phyloP scores from a whole-genome alignment of 1,284 basidiomycete species.

The Microbotryomycetes sp. region DNA sequence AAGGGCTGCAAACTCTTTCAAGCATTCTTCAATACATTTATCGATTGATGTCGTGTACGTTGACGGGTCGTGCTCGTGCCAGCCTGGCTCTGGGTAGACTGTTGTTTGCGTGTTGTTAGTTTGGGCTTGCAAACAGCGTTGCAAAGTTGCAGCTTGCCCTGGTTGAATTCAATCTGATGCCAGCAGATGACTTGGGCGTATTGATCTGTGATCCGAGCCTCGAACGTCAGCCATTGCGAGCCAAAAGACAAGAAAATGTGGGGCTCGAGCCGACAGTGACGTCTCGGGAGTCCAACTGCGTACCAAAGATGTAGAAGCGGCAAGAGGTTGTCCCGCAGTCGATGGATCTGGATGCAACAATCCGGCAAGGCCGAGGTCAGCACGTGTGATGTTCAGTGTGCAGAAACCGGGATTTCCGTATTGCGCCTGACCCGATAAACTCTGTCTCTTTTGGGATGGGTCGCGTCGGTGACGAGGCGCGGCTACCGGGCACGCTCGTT shows the following conservation, averaged over 20 bases:
- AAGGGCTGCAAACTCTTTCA: conserved; percentile 61
- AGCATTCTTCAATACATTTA: conserved; percentile 66
- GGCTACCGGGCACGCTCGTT: background rate
- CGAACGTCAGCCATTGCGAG: too few species aligned
- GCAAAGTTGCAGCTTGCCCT: conserved; percentile 40
- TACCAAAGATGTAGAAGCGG: conserved; percentile 31
- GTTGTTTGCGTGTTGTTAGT: background rate
- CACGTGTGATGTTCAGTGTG: background rate
- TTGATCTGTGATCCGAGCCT: too few species aligned
- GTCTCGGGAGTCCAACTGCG: too few species aligned
- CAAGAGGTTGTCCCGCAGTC: conserved; percentile 27
- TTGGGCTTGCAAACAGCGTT: background rate
- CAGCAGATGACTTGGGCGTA: conserved; percentile 73
- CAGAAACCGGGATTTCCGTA: background rate
- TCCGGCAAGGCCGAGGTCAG: background rate
- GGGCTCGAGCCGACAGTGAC: background rate
- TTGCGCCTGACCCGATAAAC: conserved; percentile 19
- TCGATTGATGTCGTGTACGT: conserved; percentile 76
- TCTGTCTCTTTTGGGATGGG: conserved; percentile 17
- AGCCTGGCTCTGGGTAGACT: conserved; percentile 47
- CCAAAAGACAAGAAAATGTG: too few species aligned
- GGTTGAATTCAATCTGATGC: conserved; percentile 65
- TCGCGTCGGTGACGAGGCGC: background rate
- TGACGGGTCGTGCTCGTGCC: conserved; percentile 90
- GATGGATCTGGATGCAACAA: conserved; percentile 13